A percentile compares a stretch with the other conserved stretches of the same genome.
Evolutionary conservation across 2,329 filamentous ascomycete genomes (phyloP).

Genomic region (Aspergillus ochraceoroseus): DNA sequence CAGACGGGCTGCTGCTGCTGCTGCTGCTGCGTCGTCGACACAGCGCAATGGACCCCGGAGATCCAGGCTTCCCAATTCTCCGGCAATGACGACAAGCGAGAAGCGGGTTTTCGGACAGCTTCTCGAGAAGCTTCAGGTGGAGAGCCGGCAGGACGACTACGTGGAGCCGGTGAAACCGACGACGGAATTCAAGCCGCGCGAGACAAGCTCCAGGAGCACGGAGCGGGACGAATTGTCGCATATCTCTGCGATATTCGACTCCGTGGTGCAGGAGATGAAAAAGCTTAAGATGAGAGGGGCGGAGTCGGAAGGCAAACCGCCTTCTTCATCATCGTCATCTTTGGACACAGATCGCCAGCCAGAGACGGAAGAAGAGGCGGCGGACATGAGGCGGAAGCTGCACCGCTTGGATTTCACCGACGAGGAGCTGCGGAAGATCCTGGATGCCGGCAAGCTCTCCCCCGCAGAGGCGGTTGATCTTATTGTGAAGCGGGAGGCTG

Average conservation of each 20-base stretch:
- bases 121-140: slow-evolving; percentile 13
- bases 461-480: slow-evolving; percentile 24
- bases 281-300: slow-evolving; percentile 5
- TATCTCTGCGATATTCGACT: slow-evolving; percentile 26
- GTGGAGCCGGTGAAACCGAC: not conserved
- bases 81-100: slow-evolving; percentile 18
- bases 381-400: slow-evolving; percentile 1
- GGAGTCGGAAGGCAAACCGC: too few species aligned
- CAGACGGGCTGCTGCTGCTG: not conserved
- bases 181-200: not conserved
- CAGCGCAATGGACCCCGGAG: not conserved
- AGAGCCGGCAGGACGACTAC: slow-evolving; percentile 8
- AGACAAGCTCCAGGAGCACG: slow-evolving; percentile 8
- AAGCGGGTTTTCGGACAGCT: slow-evolving; percentile 16
- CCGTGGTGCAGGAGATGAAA: slow-evolving; percentile 20
- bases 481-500: slow-evolving; percentile 29
- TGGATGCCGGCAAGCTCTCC: slow-evolving; percentile 16
- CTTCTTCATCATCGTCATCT: too few species aligned
- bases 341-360: not conserved
- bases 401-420: slow-evolving; percentile 2
- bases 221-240: slow-evolving; percentile 24
- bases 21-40: too few species aligned
- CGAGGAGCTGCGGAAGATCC: slow-evolving; percentile 11
- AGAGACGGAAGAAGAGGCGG: not conserved
- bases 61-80: not conserved